phyloP scores from a whole-genome alignment of 192 early-diverging fungal species.

The Podila minutissima region DNA sequence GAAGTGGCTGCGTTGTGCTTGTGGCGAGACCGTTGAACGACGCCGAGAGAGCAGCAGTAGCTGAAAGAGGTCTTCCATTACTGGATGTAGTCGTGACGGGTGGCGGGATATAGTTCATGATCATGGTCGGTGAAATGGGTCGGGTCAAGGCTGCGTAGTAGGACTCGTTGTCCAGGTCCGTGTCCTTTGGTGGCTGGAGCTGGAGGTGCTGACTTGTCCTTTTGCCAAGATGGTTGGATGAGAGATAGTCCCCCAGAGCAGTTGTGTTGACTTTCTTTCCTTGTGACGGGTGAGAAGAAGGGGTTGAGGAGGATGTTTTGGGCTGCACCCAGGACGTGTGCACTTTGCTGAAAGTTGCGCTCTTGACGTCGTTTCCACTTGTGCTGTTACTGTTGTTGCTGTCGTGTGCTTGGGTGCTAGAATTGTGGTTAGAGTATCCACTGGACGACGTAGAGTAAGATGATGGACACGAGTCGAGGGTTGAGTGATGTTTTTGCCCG shows the following conservation, averaged over 20 bases:
- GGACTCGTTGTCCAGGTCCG: constrained; percentile 14
- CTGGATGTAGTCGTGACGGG: constrained; percentile 1
- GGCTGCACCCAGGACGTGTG: constrained; percentile 11
- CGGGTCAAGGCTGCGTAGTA: constrained; percentile 43
- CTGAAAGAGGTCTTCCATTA: constrained; percentile 18
- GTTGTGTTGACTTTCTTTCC: background rate
- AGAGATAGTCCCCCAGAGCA: background rate
- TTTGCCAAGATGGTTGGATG: background rate
- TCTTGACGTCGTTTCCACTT: background rate
- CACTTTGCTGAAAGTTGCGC: background rate
- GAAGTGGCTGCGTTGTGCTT: constrained; percentile 9
- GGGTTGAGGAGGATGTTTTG: constrained; percentile 1
- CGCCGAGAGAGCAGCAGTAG: constrained; percentile 28
- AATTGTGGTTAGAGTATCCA: background rate
- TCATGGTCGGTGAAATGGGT: constrained; percentile 38
- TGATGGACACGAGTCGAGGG: background rate
- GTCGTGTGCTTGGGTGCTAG: background rate
- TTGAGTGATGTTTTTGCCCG: background rate
- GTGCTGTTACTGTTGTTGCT: background rate
- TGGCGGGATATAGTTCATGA: constrained; percentile 45
- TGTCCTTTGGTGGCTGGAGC: background rate
- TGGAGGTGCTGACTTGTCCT: constrained; percentile 9
- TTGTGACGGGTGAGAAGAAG: background rate
- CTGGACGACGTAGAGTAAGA: background rate
- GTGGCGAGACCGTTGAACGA: constrained; percentile 26